Percentiles rank a stretch among this genome's conserved stretches.
phyloP scores from a whole-genome alignment of 148 eudicot genomes.

The Pharnaceum exiguum region DNA sequence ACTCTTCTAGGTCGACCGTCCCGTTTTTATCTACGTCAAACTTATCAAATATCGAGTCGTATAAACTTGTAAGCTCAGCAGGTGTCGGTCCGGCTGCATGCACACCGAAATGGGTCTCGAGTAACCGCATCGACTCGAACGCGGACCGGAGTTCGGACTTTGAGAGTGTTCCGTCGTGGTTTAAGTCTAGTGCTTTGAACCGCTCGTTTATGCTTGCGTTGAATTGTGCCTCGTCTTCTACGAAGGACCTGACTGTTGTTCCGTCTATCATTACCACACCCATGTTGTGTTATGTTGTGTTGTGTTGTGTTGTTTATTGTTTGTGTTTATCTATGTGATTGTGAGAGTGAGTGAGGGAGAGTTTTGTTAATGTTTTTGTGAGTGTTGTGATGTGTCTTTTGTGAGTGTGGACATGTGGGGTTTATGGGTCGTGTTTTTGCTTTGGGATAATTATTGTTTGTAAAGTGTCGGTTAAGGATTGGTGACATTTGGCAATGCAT shows the following conservation, averaged over 20 bases:
- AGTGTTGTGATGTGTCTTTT: no score
- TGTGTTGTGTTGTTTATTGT: not conserved
- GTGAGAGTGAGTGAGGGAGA: not conserved
- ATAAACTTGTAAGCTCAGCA: conserved; percentile 27
- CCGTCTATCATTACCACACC: conserved; percentile 45
- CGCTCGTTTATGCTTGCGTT: conserved; percentile 26
- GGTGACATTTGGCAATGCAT: no score
- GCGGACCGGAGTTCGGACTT: conserved; percentile 35
- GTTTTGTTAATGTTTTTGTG: no score
- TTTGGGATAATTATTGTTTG: no score
- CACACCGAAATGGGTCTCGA: conserved; percentile 33
- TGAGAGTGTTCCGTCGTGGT: conserved; percentile 28
- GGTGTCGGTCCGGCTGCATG: conserved; percentile 21
- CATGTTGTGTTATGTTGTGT: conserved; percentile 11
- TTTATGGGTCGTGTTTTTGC: no score
- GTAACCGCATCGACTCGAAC: conserved; percentile 36
- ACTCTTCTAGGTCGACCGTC: conserved; percentile 31
- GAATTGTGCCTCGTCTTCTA: conserved; percentile 36
- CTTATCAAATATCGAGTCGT: conserved; percentile 40
- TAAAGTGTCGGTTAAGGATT: no score
- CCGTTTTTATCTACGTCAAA: conserved; percentile 33
- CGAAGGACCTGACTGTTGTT: conserved; percentile 40
- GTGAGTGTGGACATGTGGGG: no score
- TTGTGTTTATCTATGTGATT: not conserved
- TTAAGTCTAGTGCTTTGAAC: conserved; percentile 29